Conservation (phyloP, 2,329 filamentous ascomycete genomes). For the Colletotrichum tamarilloi region DNA sequence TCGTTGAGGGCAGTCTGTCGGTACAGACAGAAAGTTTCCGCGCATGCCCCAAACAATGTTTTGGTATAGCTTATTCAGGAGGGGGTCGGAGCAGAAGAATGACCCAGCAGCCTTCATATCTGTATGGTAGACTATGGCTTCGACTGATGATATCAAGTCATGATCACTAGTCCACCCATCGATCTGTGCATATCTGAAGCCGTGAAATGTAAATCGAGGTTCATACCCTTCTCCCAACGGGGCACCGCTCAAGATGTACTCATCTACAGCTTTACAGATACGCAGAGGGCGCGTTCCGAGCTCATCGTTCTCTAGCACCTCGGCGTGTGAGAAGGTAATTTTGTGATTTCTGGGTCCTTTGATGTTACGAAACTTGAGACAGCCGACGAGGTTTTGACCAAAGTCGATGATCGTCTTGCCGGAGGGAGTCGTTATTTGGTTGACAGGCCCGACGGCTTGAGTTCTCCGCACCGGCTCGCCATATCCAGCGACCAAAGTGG, state of each 20-base stretch:
- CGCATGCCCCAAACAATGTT: constrained; percentile 30
- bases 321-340: constrained; percentile 51
- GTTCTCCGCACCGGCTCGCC: constrained; percentile 37
- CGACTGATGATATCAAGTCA: not conserved
- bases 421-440: constrained; percentile 44
- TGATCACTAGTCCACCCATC: constrained; percentile 46
- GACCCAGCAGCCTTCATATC: constrained; percentile 20
- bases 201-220: constrained; percentile 62
- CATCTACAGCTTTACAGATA: constrained; percentile 48
- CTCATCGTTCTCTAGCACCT: constrained; percentile 55
- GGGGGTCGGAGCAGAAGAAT: constrained; percentile 19
- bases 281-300: constrained; percentile 51
- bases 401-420: constrained; percentile 55
- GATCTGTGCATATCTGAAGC: constrained; percentile 60
- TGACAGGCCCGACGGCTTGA: constrained; percentile 42
- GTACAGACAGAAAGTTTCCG: constrained; percentile 31
- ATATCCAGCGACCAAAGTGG: not conserved
- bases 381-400: constrained; percentile 56
- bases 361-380: constrained; percentile 32
- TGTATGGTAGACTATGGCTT: constrained; percentile 28
- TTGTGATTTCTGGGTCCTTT: constrained; percentile 37
- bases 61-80: constrained; percentile 21
- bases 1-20: constrained; percentile 31
- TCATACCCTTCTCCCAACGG: constrained; percentile 46
- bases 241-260: constrained; percentile 42